Conservation (phyloP, 176 grass and related monocot species). For the Cenchrus americanus region DNA sequence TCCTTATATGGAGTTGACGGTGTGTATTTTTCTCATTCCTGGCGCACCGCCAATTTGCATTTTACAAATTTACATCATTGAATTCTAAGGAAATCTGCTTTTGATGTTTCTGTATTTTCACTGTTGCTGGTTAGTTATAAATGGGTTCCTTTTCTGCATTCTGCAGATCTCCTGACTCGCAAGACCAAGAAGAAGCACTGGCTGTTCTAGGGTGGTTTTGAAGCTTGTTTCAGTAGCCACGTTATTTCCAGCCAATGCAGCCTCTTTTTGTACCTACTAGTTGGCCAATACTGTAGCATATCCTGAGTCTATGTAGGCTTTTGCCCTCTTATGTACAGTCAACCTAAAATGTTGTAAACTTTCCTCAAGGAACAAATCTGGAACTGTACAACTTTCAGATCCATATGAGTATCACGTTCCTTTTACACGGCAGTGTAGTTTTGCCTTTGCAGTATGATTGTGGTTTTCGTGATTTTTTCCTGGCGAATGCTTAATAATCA, state of each 20-base stretch:
- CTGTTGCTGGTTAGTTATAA: background rate
- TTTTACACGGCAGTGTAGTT: background rate
- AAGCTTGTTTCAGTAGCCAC: conserved; percentile 12
- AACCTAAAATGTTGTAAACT: conserved; percentile 22
- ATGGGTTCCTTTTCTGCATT: background rate
- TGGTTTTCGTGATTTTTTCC: background rate
- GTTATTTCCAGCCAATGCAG: conserved; percentile 8
- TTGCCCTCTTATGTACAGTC: conserved; percentile 40
- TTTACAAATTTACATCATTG: background rate
- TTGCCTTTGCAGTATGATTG: background rate
- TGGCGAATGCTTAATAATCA: background rate
- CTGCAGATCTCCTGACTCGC: conserved; percentile 69
- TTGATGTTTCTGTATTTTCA: background rate
- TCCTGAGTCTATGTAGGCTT: conserved; percentile 2
- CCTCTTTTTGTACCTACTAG: background rate
- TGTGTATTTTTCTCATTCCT: conserved; percentile 36
- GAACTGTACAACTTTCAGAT: conserved; percentile 18
- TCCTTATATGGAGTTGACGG: conserved; percentile 88
- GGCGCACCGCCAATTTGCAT: background rate
- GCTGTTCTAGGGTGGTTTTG: conserved; percentile 59
- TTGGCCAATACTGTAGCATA: conserved; percentile 6
- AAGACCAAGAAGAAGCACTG: conserved; percentile 86
- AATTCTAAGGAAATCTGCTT: background rate
- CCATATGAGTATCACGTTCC: conserved; percentile 3
- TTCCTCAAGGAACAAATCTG: conserved; percentile 23